Conservation (phyloP, 192 early-diverging fungal genomes). For the Pilaira anomala region DNA sequence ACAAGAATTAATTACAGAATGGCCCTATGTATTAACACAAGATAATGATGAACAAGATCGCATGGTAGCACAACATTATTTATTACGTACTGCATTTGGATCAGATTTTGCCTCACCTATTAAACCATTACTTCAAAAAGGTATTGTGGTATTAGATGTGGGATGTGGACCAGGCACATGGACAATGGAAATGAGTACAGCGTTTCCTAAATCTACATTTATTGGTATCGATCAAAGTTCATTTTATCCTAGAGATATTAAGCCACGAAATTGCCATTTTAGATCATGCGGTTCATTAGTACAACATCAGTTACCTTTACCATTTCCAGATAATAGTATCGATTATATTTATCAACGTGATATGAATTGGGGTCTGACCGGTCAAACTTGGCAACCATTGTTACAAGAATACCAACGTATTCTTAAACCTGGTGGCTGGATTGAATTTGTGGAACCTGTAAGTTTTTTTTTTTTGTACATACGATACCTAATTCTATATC, state of each 20-base stretch:
- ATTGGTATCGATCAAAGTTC: conserved; percentile 30
- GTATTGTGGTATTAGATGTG: conserved; percentile 27
- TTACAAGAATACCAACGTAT: conserved; percentile 43
- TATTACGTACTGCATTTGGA: conserved; percentile 36
- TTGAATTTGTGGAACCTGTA: conserved; percentile 47
- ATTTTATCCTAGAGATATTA: conserved; percentile 29
- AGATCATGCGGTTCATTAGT: conserved; percentile 20
- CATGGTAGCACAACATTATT: conserved; percentile 40
- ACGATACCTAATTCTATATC: not conserved
- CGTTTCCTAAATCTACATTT: conserved; percentile 34
- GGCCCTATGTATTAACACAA: conserved; percentile 11
- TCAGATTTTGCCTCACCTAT: conserved; percentile 28
- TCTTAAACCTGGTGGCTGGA: conserved; percentile 51
- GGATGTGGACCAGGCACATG: conserved; percentile 33
- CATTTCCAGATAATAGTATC: conserved; percentile 36
- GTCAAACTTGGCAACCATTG: conserved; percentile 28
- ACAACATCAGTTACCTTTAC: conserved; percentile 21
- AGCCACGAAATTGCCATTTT: conserved; percentile 35
- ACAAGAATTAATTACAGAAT: conserved; percentile 7
- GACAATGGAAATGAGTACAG: conserved; percentile 37
- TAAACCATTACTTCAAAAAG: conserved; percentile 20
- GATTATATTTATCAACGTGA: conserved; percentile 36
- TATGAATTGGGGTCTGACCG: conserved; percentile 26
- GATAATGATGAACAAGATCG: conserved; percentile 38
- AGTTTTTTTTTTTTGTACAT: not conserved